Conservation (phyloP, 2,329 filamentous ascomycete genomes). For the Xylaria sp. region DNA sequence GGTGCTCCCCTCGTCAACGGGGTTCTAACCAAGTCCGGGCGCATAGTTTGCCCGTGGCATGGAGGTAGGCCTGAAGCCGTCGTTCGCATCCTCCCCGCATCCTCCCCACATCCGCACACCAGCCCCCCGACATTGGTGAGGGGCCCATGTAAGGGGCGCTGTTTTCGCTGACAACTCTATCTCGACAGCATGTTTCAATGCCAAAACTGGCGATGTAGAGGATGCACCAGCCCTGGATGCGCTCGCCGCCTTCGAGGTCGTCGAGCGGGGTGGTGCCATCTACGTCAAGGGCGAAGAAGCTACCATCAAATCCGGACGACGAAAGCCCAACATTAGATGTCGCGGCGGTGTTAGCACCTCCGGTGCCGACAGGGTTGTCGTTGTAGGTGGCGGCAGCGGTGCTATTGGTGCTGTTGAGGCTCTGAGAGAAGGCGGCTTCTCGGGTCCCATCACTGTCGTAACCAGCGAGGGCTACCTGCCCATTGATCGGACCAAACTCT, state of each 20-base stretch:
- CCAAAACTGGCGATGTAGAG: slow-evolving; percentile 90
- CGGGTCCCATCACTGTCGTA: slow-evolving; percentile 82
- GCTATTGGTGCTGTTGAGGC: slow-evolving; percentile 84
- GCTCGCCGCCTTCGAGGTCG: slow-evolving; percentile 82
- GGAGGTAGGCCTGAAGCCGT: slow-evolving; percentile 71
- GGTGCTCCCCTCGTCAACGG: slow-evolving; percentile 90
- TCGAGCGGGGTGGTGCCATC: slow-evolving; percentile 82
- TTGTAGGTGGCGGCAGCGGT: slow-evolving; percentile 89
- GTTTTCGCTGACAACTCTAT: slow-evolving; percentile 24
- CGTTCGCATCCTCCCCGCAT: not conserved
- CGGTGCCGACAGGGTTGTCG: slow-evolving; percentile 75
- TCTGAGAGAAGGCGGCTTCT: slow-evolving; percentile 82
- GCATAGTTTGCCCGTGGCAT: slow-evolving; percentile 95
- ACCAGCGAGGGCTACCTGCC: slow-evolving; percentile 85
- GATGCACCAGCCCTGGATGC: slow-evolving; percentile 91
- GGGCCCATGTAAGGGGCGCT: not conserved
- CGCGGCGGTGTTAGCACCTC: slow-evolving; percentile 58
- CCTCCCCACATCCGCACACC: not conserved
- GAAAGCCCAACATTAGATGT: slow-evolving; percentile 79
- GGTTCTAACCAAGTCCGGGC: slow-evolving; percentile 81
- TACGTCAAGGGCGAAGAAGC: slow-evolving; percentile 85
- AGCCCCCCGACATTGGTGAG: too few species aligned
- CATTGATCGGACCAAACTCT: slow-evolving; percentile 94
- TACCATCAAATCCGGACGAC: slow-evolving; percentile 78
- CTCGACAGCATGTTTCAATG: slow-evolving; percentile 84